A percentile compares a stretch with the other conserved stretches of the same genome.
Conservation (phyloP, 352 stramenopile genomes). For the Phytophthora syringae region DNA sequence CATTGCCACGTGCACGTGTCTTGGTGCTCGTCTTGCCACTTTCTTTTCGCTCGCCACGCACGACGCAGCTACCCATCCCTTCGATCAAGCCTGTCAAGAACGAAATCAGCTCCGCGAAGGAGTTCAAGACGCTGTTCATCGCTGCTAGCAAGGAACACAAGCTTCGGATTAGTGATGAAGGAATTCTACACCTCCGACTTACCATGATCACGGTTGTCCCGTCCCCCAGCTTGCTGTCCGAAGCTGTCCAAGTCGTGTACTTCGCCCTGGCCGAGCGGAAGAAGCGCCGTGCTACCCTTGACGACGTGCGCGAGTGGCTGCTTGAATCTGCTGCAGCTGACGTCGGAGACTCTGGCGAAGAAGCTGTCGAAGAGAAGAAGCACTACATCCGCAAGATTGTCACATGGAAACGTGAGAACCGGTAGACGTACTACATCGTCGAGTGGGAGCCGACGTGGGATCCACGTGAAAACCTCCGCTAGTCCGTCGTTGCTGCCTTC, state of each 20-base stretch:
- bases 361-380: too few relatives aligned
- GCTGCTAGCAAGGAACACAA: conserved; percentile 2
- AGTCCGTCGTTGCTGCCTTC: conserved; percentile 10
- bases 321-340: too few relatives aligned
- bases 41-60: not conserved
- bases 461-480: not conserved
- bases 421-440: too few relatives aligned
- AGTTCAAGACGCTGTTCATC: conserved; percentile 17
- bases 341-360: too few relatives aligned
- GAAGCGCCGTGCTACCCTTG: conserved; percentile 2
- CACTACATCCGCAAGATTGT: too few relatives aligned
- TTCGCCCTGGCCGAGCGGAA: conserved; percentile 3
- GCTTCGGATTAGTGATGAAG: conserved; percentile 12
- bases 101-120: conserved; percentile 14
- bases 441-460: too few relatives aligned
- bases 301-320: conserved; percentile 2
- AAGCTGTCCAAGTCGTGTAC: conserved; percentile 12
- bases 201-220: conserved; percentile 8
- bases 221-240: not conserved
- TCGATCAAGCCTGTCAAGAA: conserved; percentile 10
- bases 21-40: not conserved
- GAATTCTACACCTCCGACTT: conserved; percentile 17
- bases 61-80: not conserved
- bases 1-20: not conserved
- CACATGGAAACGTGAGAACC: too few relatives aligned